A percentile compares a stretch with the other conserved stretches of the same genome.
Conservation (phyloP, 2,329 filamentous ascomycete genomes). For the Trichoderma sp. region DNA sequence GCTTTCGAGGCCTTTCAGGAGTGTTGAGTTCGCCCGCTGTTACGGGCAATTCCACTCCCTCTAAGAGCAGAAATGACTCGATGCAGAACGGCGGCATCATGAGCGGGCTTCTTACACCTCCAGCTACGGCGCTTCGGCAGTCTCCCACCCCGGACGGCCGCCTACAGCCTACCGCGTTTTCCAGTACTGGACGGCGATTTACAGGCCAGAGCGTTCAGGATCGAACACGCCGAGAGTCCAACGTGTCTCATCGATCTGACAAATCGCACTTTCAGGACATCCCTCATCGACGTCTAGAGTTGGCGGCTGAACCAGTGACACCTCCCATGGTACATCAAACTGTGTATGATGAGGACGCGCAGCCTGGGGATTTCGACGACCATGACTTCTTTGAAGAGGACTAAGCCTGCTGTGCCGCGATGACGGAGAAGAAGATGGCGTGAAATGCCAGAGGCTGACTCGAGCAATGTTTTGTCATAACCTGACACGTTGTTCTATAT, state of each 20-base stretch:
- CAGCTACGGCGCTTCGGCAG: constrained; percentile 68
- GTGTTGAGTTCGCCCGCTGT: constrained; percentile 44
- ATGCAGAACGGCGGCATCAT: constrained; percentile 59
- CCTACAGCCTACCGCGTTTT: constrained; percentile 59
- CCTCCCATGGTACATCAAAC: constrained; percentile 60
- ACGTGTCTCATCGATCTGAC: constrained; percentile 38
- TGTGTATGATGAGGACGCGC: constrained; percentile 61
- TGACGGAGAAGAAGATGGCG: not conserved
- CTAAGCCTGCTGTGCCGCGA: constrained; percentile 16
- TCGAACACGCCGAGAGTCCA: constrained; percentile 32
- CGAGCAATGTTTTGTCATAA: not conserved
- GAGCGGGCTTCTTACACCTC: constrained; percentile 85
- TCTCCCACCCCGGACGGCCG: constrained; percentile 47
- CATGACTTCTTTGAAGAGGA: constrained; percentile 56
- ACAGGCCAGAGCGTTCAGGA: constrained; percentile 42
- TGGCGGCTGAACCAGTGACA: constrained; percentile 49
- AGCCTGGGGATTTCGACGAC: constrained; percentile 58
- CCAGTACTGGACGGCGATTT: constrained; percentile 58
- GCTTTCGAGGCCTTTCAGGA: constrained; percentile 49
- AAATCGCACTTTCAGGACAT: constrained; percentile 42
- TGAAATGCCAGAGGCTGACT: not conserved
- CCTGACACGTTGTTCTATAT: not conserved
- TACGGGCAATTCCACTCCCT: constrained; percentile 54
- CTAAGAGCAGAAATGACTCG: constrained; percentile 54
- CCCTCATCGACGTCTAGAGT: constrained; percentile 43